Conservation (phyloP, 2,329 filamentous ascomycete genomes). For the Verticillium klebahnii region DNA sequence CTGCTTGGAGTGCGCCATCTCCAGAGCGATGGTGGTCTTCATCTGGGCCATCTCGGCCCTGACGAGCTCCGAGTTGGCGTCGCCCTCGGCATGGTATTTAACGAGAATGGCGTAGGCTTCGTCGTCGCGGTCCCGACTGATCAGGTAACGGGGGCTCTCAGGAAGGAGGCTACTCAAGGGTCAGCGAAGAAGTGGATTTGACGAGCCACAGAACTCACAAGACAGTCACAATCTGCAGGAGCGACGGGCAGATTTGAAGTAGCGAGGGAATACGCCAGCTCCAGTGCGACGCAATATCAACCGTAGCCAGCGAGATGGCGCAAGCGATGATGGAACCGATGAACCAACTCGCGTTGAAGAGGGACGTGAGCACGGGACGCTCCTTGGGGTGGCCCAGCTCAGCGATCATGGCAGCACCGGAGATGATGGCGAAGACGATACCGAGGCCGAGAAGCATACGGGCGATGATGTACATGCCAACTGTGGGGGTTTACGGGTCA, state of each 20-base stretch:
- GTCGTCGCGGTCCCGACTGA: constrained; percentile 21
- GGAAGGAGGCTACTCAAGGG: constrained; percentile 13
- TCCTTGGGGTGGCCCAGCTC: constrained; percentile 57
- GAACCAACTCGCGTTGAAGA: constrained; percentile 53
- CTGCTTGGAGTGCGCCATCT: constrained; percentile 42
- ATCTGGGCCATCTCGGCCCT: constrained; percentile 58
- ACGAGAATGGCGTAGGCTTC: constrained; percentile 23
- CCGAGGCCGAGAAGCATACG: constrained; percentile 56
- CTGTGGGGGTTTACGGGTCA: neutral
- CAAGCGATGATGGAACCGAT: constrained; percentile 45
- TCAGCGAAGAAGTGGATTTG: constrained; percentile 21
- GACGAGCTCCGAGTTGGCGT: constrained; percentile 44
- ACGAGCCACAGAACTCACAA: constrained; percentile 28
- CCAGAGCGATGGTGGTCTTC: constrained; percentile 46
- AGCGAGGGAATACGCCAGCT: constrained; percentile 39
- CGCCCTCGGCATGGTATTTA: constrained; percentile 46
- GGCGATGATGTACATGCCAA: constrained; percentile 46
- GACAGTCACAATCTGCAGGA: constrained; percentile 32
- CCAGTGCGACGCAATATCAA: constrained; percentile 28
- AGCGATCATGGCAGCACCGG: constrained; percentile 52
- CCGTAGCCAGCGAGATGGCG: constrained; percentile 43
- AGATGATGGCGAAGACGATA: constrained; percentile 54
- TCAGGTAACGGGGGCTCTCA: constrained; percentile 25
- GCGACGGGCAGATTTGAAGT: constrained; percentile 38
- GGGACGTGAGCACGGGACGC: constrained; percentile 49